Conservation (phyloP, 2,329 filamentous ascomycete species). For the Neopestalotiopsis rosae region DNA sequence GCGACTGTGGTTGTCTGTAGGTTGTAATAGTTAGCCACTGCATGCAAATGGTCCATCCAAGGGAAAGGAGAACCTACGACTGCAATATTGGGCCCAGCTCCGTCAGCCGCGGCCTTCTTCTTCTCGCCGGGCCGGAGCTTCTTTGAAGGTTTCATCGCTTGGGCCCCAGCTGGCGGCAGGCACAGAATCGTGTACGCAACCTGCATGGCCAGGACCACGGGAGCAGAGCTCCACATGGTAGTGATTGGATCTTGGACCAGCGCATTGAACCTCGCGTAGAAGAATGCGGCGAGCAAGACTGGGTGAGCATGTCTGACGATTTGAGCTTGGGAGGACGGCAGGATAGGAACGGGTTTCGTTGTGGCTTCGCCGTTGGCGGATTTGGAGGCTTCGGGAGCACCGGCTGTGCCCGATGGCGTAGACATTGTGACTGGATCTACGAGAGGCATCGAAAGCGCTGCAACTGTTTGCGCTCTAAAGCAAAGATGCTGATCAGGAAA, state of each 20-base stretch:
- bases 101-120: conserved; percentile 52
- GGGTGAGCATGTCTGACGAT: conserved; percentile 72
- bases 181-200: conserved; percentile 65
- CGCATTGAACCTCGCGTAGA: conserved; percentile 66
- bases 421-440: conserved; percentile 46
- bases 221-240: conserved; percentile 65
- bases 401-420: conserved; percentile 34
- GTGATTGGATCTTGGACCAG: conserved; percentile 74
- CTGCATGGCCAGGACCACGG: conserved; percentile 70
- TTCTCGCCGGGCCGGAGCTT: conserved; percentile 60
- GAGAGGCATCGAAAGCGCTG: conserved; percentile 34
- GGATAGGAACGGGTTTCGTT: conserved; percentile 43
- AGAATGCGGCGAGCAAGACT: conserved; percentile 67
- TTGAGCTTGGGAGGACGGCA: conserved; percentile 44
- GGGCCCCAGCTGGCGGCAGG: conserved; percentile 64
- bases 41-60: background rate
- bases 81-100: conserved; percentile 48
- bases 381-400: conserved; percentile 35
- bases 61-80: conserved; percentile 46
- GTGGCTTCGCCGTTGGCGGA: conserved; percentile 30
- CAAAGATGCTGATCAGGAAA: background rate
- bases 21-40: background rate
- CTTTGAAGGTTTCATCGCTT: conserved; percentile 44
- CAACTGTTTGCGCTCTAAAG: background rate
- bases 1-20: conserved; percentile 73